A percentile compares a stretch with the other conserved stretches of the same genome.
These are phyloP conservation scores for Thelonectria blattea DNA, from an alignment of 2,329 filamentous ascomycete genomes.

Conservation along the genomic window DNA sequence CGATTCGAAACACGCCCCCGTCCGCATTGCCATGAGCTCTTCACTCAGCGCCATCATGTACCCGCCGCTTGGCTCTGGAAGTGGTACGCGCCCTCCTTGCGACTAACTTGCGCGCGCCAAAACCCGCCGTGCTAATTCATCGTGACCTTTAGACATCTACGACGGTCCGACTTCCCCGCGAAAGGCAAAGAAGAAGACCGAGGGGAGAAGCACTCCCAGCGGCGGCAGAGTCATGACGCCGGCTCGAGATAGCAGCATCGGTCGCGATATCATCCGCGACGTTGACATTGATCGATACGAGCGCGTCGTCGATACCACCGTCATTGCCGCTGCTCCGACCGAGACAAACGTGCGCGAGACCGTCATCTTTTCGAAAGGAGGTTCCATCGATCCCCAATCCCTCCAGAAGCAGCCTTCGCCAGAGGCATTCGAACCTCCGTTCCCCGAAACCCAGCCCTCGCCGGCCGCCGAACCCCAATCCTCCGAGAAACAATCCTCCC, in stretches of 20 bases:
- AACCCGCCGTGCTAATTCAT: conserved; percentile 6
- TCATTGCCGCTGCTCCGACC: conserved; percentile 14
- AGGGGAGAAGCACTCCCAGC: conserved; percentile 18
- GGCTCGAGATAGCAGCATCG: conserved; percentile 14
- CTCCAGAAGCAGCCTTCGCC: conserved; percentile 7
- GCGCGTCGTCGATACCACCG: conserved; percentile 12
- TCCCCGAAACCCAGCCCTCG: no score
- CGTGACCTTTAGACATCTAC: conserved; percentile 33
- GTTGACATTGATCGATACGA: conserved; percentile 20
- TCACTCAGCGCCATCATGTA: conserved; percentile 6
- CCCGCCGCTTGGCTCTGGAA: not conserved
- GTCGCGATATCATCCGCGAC: conserved; percentile 12
- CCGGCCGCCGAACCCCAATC: no score
- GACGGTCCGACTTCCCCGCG: conserved; percentile 33
- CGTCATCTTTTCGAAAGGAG: not conserved
- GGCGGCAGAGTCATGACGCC: conserved; percentile 21
- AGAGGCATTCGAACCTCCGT: not conserved
- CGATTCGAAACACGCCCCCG: not conserved
- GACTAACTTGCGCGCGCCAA: not conserved
- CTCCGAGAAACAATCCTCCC: not conserved
- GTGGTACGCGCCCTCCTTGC: conserved; percentile 11
- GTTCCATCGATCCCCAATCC: conserved; percentile 1
- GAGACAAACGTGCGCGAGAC: conserved; percentile 2
- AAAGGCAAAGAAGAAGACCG: conserved; percentile 19
- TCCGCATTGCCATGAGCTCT: not conserved